Conservation (phyloP, 176 grass and related monocot genomes). For the Ensete glaucum region DNA sequence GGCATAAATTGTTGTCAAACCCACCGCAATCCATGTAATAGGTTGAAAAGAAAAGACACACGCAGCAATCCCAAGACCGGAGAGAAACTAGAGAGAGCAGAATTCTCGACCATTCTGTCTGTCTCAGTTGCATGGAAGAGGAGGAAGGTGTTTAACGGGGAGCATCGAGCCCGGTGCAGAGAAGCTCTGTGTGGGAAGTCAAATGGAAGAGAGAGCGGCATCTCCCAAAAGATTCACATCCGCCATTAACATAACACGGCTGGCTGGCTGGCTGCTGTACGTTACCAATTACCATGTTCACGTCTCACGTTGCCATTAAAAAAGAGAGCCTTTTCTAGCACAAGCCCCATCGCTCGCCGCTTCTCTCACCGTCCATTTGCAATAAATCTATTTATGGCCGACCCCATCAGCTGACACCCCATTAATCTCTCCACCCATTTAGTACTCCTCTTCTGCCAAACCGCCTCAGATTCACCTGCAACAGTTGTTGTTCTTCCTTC, state of each 20-base stretch:
- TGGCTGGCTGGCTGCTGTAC: too few species aligned
- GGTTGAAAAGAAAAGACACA: not conserved
- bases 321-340: not conserved
- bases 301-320: not conserved
- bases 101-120: not conserved
- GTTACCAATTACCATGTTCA: not conserved
- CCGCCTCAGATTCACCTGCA: not conserved
- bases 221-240: not conserved
- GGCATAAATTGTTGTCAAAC: not conserved
- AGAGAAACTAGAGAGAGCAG: not conserved
- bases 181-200: not conserved
- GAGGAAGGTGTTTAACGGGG: not conserved
- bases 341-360: not conserved
- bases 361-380: not conserved
- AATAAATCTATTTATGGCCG: not conserved
- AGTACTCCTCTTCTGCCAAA: not conserved
- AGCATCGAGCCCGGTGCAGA: not conserved
- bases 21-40: too few species aligned
- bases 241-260: too few species aligned
- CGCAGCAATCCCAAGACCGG: not conserved
- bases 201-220: not conserved
- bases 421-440: not conserved
- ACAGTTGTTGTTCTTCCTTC: slow-evolving; percentile 1
- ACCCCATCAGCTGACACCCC: not conserved
- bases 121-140: not conserved